A percentile compares a stretch with the other conserved stretches of the same genome.
phyloP scores from a whole-genome alignment of 2,329 filamentous ascomycete genomes.

The Diaporthe sp. region DNA sequence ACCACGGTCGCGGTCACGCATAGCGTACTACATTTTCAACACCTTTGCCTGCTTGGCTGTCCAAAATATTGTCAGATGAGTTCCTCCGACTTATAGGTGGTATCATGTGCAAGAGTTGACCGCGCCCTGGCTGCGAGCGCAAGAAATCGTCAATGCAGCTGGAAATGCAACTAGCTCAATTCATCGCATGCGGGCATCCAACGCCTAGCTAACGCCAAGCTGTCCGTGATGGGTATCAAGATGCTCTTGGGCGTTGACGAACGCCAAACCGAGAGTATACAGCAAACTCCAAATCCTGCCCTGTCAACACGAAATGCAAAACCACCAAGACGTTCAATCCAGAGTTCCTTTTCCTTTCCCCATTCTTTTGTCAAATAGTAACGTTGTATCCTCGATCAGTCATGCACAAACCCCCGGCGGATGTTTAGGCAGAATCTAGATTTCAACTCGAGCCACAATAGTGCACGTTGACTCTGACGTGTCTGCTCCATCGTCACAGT shows the following conservation, averaged over 20 bases:
- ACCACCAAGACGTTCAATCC: background rate
- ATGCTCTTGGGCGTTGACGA: background rate
- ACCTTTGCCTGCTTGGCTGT: too few species aligned
- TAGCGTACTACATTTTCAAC: too few species aligned
- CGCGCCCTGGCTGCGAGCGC: background rate
- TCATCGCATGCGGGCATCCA: background rate
- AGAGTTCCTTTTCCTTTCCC: background rate
- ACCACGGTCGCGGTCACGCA: too few species aligned
- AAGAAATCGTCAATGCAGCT: background rate
- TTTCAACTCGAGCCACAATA: background rate
- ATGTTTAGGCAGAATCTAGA: background rate
- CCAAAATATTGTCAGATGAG: background rate
- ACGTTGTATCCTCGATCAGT: background rate
- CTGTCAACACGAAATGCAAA: background rate
- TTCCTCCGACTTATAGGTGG: background rate
- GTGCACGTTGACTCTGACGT: background rate
- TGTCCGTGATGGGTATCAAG: conserved; percentile 19
- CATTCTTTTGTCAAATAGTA: background rate
- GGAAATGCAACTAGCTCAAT: background rate
- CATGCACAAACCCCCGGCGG: background rate
- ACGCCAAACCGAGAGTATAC: background rate
- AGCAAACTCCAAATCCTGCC: background rate
- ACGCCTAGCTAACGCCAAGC: conserved; percentile 5
- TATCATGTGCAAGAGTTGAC: background rate
- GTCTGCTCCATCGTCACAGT: background rate